Evolutionary conservation across 768 basidiomycete species (phyloP).

Genomic region (Boletus reticulatus): DNA sequence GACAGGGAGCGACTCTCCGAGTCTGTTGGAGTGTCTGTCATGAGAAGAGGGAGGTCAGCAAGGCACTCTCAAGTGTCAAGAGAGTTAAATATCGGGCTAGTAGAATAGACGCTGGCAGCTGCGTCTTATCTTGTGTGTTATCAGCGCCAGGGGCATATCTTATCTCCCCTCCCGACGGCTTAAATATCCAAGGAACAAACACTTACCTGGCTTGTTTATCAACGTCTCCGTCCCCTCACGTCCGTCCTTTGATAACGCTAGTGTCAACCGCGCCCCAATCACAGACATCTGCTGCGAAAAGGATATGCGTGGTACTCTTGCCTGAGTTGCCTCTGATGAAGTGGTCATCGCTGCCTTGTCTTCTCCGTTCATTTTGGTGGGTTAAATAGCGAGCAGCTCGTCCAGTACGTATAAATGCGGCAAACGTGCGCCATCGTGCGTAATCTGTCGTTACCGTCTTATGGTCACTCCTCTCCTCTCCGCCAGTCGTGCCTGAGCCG

Average conservation of each 20-base stretch:
- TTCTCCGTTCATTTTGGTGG: neutral
- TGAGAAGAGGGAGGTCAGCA: constrained; percentile 9
- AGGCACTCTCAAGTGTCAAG: no score
- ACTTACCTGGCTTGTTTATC: constrained; percentile 17
- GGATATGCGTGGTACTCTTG: constrained; percentile 4
- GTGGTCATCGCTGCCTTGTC: constrained; percentile 5
- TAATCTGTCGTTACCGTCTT: neutral
- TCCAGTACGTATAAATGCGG: constrained; percentile 4
- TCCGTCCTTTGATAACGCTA: constrained; percentile 11
- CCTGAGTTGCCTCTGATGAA: neutral
- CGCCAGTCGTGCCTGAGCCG: constrained; percentile 7
- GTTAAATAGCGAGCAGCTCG: constrained; percentile 11
- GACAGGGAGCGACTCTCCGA: constrained; percentile 48
- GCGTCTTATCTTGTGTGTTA: constrained; percentile 17
- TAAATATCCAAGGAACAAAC: neutral
- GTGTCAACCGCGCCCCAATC: constrained; percentile 17
- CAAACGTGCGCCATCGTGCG: constrained; percentile 15
- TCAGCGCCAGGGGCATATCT: constrained; percentile 20
- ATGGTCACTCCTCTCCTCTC: neutral
- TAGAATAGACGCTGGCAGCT: neutral
- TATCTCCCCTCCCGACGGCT: constrained; percentile 11
- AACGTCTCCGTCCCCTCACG: constrained; percentile 6
- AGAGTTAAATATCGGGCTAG: neutral
- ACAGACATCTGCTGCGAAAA: constrained; percentile 19
- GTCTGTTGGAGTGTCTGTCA: constrained; percentile 23